Conservation (phyloP, 495 filamentous ascomycete species). For the Aspergillus nidulans region DNA sequence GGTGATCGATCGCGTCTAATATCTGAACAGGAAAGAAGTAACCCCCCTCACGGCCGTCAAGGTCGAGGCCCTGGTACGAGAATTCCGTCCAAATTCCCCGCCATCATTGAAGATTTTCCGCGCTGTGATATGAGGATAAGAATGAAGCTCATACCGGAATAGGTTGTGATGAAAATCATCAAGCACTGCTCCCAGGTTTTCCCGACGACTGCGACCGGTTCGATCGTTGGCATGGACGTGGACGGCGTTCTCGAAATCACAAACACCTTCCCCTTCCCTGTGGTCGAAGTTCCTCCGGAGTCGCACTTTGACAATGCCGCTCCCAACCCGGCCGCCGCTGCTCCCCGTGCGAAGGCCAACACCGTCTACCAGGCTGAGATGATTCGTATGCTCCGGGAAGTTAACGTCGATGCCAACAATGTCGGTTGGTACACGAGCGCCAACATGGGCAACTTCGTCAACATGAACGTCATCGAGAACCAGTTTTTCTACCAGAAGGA, state of each 20-base stretch:
- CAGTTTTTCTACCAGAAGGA: constrained; percentile 96
- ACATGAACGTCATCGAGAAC: constrained; percentile 92
- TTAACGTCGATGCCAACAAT: constrained; percentile 97
- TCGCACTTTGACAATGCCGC: constrained; percentile 74
- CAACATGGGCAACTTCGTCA: constrained; percentile 98
- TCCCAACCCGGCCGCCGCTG: constrained; percentile 75
- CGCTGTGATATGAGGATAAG: not conserved
- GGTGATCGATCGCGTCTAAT: constrained; percentile 11
- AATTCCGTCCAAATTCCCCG: constrained; percentile 28
- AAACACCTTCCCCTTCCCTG: constrained; percentile 91
- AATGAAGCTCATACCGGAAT: constrained; percentile 8
- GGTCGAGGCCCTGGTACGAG: constrained; percentile 74
- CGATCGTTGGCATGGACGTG: constrained; percentile 88
- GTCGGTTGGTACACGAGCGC: constrained; percentile 98
- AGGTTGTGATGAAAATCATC: constrained; percentile 97
- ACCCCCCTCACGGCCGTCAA: constrained; percentile 71
- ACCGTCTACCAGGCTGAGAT: constrained; percentile 89
- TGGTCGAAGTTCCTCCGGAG: constrained; percentile 70
- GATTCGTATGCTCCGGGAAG: constrained; percentile 92
- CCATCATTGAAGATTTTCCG: constrained; percentile 21
- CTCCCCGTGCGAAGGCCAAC: constrained; percentile 88
- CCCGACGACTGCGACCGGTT: constrained; percentile 85
- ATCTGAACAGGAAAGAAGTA: constrained; percentile 45
- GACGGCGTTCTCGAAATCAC: constrained; percentile 82
- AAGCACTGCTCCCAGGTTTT: constrained; percentile 85